Percentiles rank a stretch among this genome's conserved stretches.
Conservation (phyloP, 225 moss, liverwort and hornwort genomes). For the Pleurozium schreberi region DNA sequence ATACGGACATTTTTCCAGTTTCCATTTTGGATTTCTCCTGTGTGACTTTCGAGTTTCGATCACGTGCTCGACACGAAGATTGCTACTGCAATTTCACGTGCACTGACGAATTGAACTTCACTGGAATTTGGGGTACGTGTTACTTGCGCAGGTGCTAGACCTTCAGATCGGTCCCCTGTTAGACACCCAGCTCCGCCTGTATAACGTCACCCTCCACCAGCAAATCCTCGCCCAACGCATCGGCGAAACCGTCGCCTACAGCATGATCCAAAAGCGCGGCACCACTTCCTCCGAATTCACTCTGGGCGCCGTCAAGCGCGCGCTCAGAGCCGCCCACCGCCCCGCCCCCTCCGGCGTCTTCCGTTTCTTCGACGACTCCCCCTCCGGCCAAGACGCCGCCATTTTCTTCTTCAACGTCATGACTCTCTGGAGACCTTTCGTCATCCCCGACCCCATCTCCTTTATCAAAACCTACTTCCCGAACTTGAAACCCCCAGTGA, state of each 20-base stretch:
- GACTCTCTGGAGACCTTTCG: not conserved
- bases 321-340: not conserved
- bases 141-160: not conserved
- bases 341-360: not conserved
- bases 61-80: not conserved
- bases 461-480: not conserved
- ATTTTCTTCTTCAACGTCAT: not conserved
- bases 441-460: not conserved
- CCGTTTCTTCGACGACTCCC: slow-evolving; percentile 7
- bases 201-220: not conserved
- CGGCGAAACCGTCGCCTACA: slow-evolving; percentile 4
- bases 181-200: not conserved
- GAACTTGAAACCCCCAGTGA: not conserved
- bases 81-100: not conserved
- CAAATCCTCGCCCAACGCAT: slow-evolving; percentile 11
- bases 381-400: not conserved
- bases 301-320: not conserved
- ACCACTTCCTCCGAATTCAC: not conserved
- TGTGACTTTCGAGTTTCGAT: not conserved
- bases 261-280: not conserved
- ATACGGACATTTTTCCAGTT: no score
- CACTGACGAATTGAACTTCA: not conserved
- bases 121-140: not conserved
- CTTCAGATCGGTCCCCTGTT: slow-evolving; percentile 10
- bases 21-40: not conserved